Percentiles rank a stretch among this genome's conserved stretches.
Conservation (phyloP, 2,329 filamentous ascomycete genomes). For the Cadophora luteo-olivacea region DNA sequence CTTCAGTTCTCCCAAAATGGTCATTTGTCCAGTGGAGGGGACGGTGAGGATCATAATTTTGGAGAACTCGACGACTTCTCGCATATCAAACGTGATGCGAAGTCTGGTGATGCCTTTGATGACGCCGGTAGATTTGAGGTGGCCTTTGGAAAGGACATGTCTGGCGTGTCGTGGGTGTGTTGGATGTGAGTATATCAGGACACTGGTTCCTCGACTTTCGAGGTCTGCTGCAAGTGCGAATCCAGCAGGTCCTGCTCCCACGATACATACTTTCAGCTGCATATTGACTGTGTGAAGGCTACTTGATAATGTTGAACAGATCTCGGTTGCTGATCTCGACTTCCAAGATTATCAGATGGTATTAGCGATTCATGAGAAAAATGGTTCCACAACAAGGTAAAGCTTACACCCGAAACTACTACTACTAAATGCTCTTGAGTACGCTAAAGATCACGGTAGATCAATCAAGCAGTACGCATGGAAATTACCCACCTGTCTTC, state of each 20-base stretch:
- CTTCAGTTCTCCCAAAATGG: constrained; percentile 19
- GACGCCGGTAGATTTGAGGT: constrained; percentile 11
- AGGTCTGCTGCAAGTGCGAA: constrained; percentile 29
- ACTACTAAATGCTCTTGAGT: background rate
- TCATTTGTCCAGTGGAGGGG: constrained; percentile 27
- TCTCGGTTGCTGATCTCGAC: background rate
- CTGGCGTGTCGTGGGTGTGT: constrained; percentile 20
- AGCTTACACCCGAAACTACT: too few species aligned
- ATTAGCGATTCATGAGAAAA: background rate
- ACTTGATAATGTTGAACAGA: background rate
- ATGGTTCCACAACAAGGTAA: background rate
- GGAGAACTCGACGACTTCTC: constrained; percentile 21
- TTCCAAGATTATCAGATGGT: background rate
- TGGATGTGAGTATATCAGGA: constrained; percentile 28
- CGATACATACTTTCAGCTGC: constrained; percentile 27
- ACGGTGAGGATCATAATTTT: constrained; percentile 27
- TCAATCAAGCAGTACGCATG: background rate
- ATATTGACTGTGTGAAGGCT: background rate
- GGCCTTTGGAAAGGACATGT: constrained; percentile 12
- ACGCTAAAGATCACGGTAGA: background rate
- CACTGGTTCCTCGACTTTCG: constrained; percentile 16
- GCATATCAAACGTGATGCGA: constrained; percentile 21
- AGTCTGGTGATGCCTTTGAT: constrained; percentile 4
- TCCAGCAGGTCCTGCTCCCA: constrained; percentile 27
- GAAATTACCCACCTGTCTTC: background rate